Evolutionary conservation across 2,329 filamentous ascomycete species (phyloP).

Genomic region (Colletotrichum coccodes): DNA sequence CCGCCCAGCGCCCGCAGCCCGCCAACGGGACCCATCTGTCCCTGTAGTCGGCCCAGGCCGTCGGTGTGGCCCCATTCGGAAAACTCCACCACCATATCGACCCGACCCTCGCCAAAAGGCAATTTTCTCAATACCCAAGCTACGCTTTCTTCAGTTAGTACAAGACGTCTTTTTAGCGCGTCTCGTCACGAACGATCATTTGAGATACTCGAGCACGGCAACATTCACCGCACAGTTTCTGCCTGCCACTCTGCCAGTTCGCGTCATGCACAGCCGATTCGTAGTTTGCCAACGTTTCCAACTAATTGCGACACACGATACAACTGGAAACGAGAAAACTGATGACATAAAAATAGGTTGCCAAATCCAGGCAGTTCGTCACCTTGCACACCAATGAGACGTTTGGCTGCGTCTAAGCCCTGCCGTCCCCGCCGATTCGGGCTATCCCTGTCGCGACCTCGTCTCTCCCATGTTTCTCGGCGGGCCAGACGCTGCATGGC

Average conservation of each 20-base stretch:
- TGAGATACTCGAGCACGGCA: not conserved
- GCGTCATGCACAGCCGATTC: not conserved
- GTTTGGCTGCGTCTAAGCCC: slow-evolving; percentile 23
- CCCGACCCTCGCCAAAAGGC: slow-evolving; percentile 11
- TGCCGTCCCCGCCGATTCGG: slow-evolving; percentile 22
- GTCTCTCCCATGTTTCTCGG: slow-evolving; percentile 24
- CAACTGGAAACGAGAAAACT: not conserved
- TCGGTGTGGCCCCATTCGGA: slow-evolving; percentile 28
- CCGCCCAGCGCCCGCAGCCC: not conserved
- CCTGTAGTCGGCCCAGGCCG: slow-evolving; percentile 30
- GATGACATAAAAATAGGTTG: slow-evolving; percentile 27
- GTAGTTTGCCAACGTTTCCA: slow-evolving; percentile 11
- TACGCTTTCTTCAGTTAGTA: not conserved
- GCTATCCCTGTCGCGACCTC: slow-evolving; percentile 16
- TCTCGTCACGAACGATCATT: not conserved
- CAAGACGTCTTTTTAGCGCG: slow-evolving; percentile 11
- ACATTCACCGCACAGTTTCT: not conserved
- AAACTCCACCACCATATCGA: not conserved
- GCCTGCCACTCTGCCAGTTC: not conserved
- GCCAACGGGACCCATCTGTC: slow-evolving; percentile 18
- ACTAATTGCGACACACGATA: slow-evolving; percentile 6
- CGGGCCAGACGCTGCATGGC: slow-evolving; percentile 29
- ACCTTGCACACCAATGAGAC: slow-evolving; percentile 18
- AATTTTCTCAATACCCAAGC: not conserved
- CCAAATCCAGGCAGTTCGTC: slow-evolving; percentile 4